Evolutionary conservation across 2,329 filamentous ascomycete genomes (phyloP), one percentile per base, ranked within the genome.

Genomic region (Pseudovirgaria hyperparasitica): DNA sequence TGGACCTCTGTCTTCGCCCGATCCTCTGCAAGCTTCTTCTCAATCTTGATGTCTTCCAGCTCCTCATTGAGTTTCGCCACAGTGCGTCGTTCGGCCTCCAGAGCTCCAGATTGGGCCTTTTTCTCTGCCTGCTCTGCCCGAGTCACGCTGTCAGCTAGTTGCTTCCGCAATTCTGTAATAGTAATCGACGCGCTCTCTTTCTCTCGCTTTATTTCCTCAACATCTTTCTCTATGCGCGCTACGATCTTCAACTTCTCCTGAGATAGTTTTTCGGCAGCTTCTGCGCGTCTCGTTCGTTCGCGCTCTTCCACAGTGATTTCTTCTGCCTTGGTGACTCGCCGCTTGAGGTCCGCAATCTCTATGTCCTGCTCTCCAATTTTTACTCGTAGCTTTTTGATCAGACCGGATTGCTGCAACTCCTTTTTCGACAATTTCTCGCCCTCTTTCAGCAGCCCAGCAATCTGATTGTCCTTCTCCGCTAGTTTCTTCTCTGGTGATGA

Each of bases 361-460:
- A 68, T 72, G 16, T 62, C 62, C 24, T 60, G 63, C 25, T 72
- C 67, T 8, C 50, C 38, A 9, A 60, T 44, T 38, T 70, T 66
- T 25, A 59, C 49, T 9, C 69, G 63, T 32, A 96, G 57, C 45
- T 82, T 86, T 53, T 90, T 92, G 42, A 96, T 81, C 4, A 77
- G 76, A 5, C 72, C 72, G 34, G 87, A 67, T 37, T 92, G 76
- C 45, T 85, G 84, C 52, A 94, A 71, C 50, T 98, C 90, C 1
- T 72, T 80, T 41, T 78, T 81, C 2, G 84, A 86, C 6, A 96
- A 65, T 39, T 79, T 85, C 42, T 90, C 81, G 1, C 92, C 90
- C 58, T 98, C 90, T 41, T 92, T 78, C 65, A 98, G 80, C 9
- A 98, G 61, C 24, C 86, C 60, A 3, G 86, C 82, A 42, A 96